These are phyloP conservation scores for Huntiella abstrusa DNA, from an alignment of 2,329 filamentous ascomycete species.

Conservation along the genomic window DNA sequence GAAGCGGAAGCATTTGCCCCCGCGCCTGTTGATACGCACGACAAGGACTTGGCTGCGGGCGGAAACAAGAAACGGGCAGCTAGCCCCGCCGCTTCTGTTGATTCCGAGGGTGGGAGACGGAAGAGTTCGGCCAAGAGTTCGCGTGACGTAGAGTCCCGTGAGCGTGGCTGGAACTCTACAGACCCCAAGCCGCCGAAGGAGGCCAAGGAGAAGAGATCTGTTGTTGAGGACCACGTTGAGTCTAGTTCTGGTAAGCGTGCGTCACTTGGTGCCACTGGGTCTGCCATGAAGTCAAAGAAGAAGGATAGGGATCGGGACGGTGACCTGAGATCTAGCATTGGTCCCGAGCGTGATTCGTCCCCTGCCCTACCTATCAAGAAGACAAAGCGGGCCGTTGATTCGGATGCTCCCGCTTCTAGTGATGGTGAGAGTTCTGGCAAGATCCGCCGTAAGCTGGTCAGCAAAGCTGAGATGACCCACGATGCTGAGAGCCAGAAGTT, in stretches of 20 bases:
- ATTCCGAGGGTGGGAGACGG: conserved; percentile 17
- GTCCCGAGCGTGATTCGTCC: conserved; percentile 33
- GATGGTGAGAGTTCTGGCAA: conserved; percentile 42
- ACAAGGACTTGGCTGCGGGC: conserved; percentile 14
- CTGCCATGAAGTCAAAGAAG: conserved; percentile 29
- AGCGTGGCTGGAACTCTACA: conserved; percentile 15
- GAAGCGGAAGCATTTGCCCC: conserved; percentile 11
- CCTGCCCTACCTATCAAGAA: conserved; percentile 32
- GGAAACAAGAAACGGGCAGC: conserved; percentile 1
- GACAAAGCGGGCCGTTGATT: conserved; percentile 30
- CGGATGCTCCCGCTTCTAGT: conserved; percentile 35
- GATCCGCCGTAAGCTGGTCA: conserved; percentile 43
- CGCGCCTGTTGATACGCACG: conserved; percentile 22
- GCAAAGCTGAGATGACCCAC: conserved; percentile 41
- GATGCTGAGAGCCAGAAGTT: conserved; percentile 31
- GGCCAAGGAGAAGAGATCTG: conserved; percentile 31
- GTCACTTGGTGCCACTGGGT: conserved; percentile 17
- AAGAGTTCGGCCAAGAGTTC: conserved; percentile 18
- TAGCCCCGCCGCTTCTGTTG: conserved; percentile 4
- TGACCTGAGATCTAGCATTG: conserved; percentile 14
- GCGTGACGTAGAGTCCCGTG: conserved; percentile 30
- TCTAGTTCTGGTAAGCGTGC: conserved; percentile 27
- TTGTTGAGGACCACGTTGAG: conserved; percentile 27
- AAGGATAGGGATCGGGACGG: conserved; percentile 29
- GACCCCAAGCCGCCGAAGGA: conserved; percentile 20